Evolutionary conservation across 305 asterid species (phyloP).

Genomic region (Solanum chacoense): DNA sequence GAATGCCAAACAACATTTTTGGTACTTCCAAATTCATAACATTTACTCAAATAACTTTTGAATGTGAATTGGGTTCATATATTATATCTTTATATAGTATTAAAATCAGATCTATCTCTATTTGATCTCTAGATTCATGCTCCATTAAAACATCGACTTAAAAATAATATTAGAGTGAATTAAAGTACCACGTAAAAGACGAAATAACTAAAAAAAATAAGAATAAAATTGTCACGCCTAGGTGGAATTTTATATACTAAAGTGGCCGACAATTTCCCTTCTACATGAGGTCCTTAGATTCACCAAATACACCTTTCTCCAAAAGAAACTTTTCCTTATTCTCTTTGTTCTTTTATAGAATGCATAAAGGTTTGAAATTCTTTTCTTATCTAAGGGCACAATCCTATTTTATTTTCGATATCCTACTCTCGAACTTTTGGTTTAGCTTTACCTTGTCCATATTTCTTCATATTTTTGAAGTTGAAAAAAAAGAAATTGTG

Average conservation of each 20-base stretch:
- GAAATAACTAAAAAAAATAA: too few species aligned
- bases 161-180: too few species aligned
- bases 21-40: background rate
- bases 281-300: background rate
- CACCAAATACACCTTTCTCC: background rate
- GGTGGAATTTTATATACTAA: background rate
- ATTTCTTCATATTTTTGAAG: too few species aligned
- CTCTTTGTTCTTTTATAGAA: background rate
- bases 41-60: background rate
- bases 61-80: background rate
- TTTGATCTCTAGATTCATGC: too few species aligned
- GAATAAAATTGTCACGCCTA: background rate
- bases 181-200: too few species aligned
- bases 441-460: too few species aligned
- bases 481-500: accelerated
- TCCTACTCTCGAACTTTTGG: accelerated
- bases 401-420: background rate
- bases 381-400: too few species aligned
- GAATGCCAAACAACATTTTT: background rate
- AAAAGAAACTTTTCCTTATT: background rate
- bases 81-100: too few species aligned
- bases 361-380: background rate
- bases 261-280: background rate
- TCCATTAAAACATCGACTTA: too few species aligned
- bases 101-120: background rate